Conservation (phyloP, 345 rosid genomes). For the Physaria fendleri region DNA sequence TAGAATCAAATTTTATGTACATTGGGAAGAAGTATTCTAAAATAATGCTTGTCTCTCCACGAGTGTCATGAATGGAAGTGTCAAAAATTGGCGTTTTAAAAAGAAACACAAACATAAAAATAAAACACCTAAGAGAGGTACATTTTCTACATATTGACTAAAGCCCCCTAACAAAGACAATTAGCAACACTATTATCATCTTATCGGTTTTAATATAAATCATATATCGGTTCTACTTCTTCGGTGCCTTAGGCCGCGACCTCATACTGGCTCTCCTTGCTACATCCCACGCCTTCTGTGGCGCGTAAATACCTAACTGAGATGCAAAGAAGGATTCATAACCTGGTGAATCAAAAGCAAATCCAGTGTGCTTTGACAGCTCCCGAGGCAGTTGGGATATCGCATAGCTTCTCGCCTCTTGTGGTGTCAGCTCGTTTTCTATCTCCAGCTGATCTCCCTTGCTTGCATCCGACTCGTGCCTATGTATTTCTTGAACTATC, state of each 20-base stretch:
- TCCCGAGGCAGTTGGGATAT: slow-evolving; percentile 82
- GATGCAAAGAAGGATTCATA: slow-evolving; percentile 96
- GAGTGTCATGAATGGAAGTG: slow-evolving; percentile 18
- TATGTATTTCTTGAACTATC: slow-evolving; percentile 83
- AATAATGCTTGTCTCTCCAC: slow-evolving; percentile 24
- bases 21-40: background rate
- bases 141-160: slow-evolving; percentile 25
- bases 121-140: slow-evolving; percentile 11
- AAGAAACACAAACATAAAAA: slow-evolving; percentile 22
- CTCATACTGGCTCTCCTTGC: slow-evolving; percentile 86
- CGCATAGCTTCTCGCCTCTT: slow-evolving; percentile 78
- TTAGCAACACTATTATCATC: no score
- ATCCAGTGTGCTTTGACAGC: slow-evolving; percentile 84
- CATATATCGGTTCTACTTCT: slow-evolving; percentile 23
- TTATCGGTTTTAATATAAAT: no score
- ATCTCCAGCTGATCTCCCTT: slow-evolving; percentile 43
- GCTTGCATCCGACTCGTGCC: slow-evolving; percentile 50
- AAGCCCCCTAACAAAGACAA: slow-evolving; percentile 22
- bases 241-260: slow-evolving; percentile 44
- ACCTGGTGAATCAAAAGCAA: slow-evolving; percentile 96
- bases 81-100: slow-evolving; percentile 20
- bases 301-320: slow-evolving; percentile 76
- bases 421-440: slow-evolving; percentile 57
- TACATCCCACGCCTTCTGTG: slow-evolving; percentile 98
- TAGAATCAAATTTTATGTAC: slow-evolving; percentile 14